phyloP scores from a whole-genome alignment of 768 basidiomycete species.

The Trametes elegans region DNA sequence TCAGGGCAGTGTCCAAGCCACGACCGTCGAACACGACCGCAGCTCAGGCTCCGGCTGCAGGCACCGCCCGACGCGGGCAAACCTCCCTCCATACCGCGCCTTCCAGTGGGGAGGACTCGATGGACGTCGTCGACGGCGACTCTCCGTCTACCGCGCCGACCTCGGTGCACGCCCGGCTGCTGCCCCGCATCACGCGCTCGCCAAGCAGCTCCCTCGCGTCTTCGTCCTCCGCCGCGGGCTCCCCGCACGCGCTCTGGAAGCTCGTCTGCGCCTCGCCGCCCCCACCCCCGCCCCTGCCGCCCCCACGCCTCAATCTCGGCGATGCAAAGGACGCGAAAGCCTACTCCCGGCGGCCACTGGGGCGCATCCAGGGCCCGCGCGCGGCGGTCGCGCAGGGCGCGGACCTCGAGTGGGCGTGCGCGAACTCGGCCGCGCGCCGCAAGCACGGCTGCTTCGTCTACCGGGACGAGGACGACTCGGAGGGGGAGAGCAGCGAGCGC shows the following conservation, averaged over 20 bases:
- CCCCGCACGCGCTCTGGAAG: constrained; percentile 30
- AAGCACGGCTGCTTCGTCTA: constrained; percentile 22
- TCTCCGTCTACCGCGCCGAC: constrained; percentile 8
- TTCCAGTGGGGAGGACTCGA: constrained; percentile 2
- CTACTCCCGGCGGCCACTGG: background rate
- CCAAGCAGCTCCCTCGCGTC: constrained; percentile 9
- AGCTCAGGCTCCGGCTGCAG: too few relatives aligned
- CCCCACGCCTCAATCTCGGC: too few relatives aligned
- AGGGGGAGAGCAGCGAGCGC: constrained; percentile 10
- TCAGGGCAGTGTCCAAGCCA: too few relatives aligned
- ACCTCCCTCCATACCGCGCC: background rate
- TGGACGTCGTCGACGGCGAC: constrained; percentile 1
- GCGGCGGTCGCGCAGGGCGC: constrained; percentile 23
- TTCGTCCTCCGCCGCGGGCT: constrained; percentile 4
- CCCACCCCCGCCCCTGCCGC: constrained; percentile 7
- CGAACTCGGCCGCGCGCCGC: constrained; percentile 38
- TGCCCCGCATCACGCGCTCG: background rate
- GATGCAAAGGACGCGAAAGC: too few relatives aligned
- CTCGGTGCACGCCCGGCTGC: background rate
- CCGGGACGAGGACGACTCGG: constrained; percentile 21
- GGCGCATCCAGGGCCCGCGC: background rate
- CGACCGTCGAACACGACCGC: too few relatives aligned
- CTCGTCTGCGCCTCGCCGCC: constrained; percentile 29
- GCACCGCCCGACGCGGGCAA: background rate
- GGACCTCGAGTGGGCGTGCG: constrained; percentile 47